Conservation (phyloP, 306 rosid genomes). For the Cucumis sativus region DNA sequence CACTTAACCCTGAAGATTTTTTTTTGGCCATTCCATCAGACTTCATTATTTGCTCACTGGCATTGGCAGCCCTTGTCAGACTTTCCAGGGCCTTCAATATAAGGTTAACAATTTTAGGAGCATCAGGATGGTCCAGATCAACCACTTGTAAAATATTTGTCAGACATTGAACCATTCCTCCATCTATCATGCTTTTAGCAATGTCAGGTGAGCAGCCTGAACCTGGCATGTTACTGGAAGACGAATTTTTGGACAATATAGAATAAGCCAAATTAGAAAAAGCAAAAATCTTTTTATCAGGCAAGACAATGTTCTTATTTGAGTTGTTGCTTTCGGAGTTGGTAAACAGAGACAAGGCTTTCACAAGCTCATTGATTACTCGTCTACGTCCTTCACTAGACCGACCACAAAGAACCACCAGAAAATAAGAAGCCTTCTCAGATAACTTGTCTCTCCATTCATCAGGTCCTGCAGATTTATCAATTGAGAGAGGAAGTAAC, state of each 20-base stretch:
- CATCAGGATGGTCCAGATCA: constrained; percentile 97
- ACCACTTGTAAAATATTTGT: constrained; percentile 78
- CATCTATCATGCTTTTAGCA: constrained; percentile 96
- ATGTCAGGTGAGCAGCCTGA: constrained; percentile 93
- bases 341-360: constrained; percentile 54
- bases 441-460: constrained; percentile 94
- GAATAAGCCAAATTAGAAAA: constrained; percentile 79
- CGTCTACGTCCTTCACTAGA: constrained; percentile 96
- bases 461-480: constrained; percentile 91
- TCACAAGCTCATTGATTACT: constrained; percentile 73
- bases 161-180: constrained; percentile 78
- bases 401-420: constrained; percentile 89
- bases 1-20: constrained; percentile 45
- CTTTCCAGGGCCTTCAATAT: constrained; percentile 82
- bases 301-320: constrained; percentile 41
- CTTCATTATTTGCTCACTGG: constrained; percentile 70
- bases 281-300: constrained; percentile 77
- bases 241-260: constrained; percentile 78
- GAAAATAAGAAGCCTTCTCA: constrained; percentile 86
- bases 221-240: constrained; percentile 84
- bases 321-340: constrained; percentile 50
- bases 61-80: constrained; percentile 93
- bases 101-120: constrained; percentile 81
- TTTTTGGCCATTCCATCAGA: constrained; percentile 66
- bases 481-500: constrained; percentile 64